Base-by-base conservation (phyloP, 371 early-diverging fungal species). In the Capillidium heterosporum region DNA sequence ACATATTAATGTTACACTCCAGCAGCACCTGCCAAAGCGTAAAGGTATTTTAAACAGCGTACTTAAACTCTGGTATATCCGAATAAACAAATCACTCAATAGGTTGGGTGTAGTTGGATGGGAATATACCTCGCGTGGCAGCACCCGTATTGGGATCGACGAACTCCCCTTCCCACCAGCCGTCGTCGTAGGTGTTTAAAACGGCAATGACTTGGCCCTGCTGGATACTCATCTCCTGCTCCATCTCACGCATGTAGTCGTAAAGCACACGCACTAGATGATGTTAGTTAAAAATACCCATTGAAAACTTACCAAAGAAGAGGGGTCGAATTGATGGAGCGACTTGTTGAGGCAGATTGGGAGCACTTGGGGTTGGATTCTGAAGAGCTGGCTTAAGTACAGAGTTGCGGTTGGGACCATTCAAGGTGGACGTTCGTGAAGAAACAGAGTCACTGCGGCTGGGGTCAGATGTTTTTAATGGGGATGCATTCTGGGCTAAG, bases 141-240 rank as follows among this genome's bases (percentile, higher is more conserved):
- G 23, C 42, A 24, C 55, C 55, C 13, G 55, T 55, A 19, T 7
- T 55, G 5, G 40, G 55, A 48, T 78, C 78, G 52, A 71, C 72
- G 31, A 73, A 67, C 42, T 74, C 70, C 27, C 80, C 85, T 15
- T 74, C 75, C 81, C 81, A 82, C 82, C 84, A 83, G 4, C 80
- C 81, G 29, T 75, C 71, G 21, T 72, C 72, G 0, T 71, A 67
- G 28, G 74, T 71, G 2, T 65, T 67, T 0, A 78, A 64, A 1
- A 90, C 85, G 0, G 82, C 84, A 17, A 92, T 63, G 49, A 84
- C 66, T 48, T 83, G 77, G 2, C 86, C 87, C 61, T 81, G 74
- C 3, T 62, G 67, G 29, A 88, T 77, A 21, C 72, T 71, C 15
- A 92, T 63, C 59, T 89, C 90, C 44, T 82, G 87, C 5, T 74